Conservation (phyloP, 208 protist species). For the Acanthamoeba royreba region DNA sequence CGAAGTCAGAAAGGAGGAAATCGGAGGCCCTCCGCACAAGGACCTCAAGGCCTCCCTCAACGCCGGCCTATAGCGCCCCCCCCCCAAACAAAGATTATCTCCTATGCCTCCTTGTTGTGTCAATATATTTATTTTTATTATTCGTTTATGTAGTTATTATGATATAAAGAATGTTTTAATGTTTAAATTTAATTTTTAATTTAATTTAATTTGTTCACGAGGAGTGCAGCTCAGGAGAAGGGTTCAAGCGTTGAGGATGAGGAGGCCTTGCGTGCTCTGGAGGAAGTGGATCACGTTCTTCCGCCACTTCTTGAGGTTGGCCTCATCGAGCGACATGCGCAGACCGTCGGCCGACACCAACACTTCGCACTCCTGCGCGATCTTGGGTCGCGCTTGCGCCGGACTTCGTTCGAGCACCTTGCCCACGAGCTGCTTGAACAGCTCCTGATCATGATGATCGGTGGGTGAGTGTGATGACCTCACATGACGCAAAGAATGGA, state of each 20-base stretch:
- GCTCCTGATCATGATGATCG: not conserved
- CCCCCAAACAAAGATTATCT: too few species aligned
- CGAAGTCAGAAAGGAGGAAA: not conserved
- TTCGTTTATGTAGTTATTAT: too few species aligned
- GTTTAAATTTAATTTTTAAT: not conserved
- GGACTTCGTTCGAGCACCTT: not conserved
- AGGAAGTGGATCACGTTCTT: slow-evolving; percentile 18
- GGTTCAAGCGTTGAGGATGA: not conserved
- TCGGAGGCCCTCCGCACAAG: too few species aligned
- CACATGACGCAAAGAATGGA: not conserved
- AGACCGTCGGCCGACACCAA: not conserved
- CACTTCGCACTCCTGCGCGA: not conserved
- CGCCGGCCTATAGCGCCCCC: too few species aligned
- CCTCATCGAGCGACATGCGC: not conserved
- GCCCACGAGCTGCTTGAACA: slow-evolving; percentile 21
- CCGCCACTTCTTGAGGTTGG: slow-evolving; percentile 6
- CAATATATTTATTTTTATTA: too few species aligned
- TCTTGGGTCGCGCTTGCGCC: not conserved
- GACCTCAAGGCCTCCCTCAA: too few species aligned
- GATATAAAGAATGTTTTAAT: not conserved
- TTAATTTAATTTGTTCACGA: not conserved
- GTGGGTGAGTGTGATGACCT: not conserved
- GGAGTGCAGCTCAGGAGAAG: not conserved
- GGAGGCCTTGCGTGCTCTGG: not conserved
- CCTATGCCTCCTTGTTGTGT: too few species aligned